phyloP scores from a whole-genome alignment of 1,284 basidiomycete species.

The Microbotryomycetes sp. region DNA sequence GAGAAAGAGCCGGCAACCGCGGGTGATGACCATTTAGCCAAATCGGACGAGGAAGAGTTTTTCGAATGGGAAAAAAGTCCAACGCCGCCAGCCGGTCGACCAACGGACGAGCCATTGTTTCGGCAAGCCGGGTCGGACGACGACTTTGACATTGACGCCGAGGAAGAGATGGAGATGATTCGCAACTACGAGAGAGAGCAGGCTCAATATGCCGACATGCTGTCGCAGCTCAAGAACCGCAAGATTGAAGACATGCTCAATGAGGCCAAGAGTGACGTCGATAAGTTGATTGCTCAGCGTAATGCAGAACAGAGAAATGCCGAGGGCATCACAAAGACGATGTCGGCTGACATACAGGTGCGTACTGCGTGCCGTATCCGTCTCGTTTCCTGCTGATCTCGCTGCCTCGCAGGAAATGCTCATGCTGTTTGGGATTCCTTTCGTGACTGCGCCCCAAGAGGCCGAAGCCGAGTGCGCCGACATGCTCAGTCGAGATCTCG shows the following conservation, averaged over 20 bases:
- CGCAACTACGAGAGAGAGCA: constrained; percentile 10
- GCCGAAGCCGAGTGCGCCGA: constrained; percentile 98
- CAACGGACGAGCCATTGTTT: background rate
- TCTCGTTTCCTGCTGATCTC: background rate
- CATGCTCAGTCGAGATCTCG: constrained; percentile 72
- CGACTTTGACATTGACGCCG: constrained; percentile 18
- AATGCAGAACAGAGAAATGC: constrained; percentile 86
- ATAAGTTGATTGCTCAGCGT: constrained; percentile 67
- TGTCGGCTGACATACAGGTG: constrained; percentile 93
- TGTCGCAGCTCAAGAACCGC: constrained; percentile 79
- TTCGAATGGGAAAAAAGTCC: constrained; percentile 23
- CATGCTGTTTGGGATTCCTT: constrained; percentile 91
- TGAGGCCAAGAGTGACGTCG: constrained; percentile 91
- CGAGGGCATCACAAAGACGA: constrained; percentile 89
- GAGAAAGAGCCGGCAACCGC: background rate
- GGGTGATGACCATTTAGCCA: too few species aligned
- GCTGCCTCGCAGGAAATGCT: constrained; percentile 57
- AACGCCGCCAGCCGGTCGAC: background rate
- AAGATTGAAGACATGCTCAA: constrained; percentile 69
- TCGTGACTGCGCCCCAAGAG: constrained; percentile 98
- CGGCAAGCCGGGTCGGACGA: background rate
- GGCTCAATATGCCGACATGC: constrained; percentile 69
- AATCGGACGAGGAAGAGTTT: constrained; percentile 1
- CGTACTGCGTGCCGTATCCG: constrained; percentile 19
- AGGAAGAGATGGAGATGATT: constrained; percentile 31